phyloP scores from a whole-genome alignment of 306 rosid genomes.

The Sechiopsis laciniata region DNA sequence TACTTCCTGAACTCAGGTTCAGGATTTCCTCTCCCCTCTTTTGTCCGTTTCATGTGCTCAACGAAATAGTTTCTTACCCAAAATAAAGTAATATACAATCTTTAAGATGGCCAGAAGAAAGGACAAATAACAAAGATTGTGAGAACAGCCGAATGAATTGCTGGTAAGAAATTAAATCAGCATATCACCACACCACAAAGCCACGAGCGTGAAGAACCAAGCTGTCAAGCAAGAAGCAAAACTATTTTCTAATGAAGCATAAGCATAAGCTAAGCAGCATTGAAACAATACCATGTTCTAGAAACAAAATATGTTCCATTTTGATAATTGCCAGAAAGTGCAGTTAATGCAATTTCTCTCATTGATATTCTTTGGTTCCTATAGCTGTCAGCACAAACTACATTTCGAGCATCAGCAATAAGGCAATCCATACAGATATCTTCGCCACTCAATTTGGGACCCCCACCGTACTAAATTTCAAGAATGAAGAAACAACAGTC shows the following conservation, averaged over 20 bases:
- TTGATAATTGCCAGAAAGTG: constrained; percentile 53
- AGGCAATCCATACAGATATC: constrained; percentile 62
- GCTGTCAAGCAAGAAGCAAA: constrained; percentile 2
- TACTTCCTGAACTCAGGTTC: background rate
- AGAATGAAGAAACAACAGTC: constrained; percentile 14
- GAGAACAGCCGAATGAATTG: background rate
- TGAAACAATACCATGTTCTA: constrained; percentile 61
- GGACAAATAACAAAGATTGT: background rate
- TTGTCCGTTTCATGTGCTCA: background rate
- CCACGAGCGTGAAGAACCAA: background rate
- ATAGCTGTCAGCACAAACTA: constrained; percentile 70
- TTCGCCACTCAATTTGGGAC: constrained; percentile 41
- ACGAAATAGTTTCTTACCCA: background rate
- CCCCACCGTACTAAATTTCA: constrained; percentile 59
- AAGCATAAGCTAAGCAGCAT: constrained; percentile 15
- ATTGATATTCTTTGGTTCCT: constrained; percentile 62
- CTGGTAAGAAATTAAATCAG: constrained; percentile 6
- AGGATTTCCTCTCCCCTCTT: background rate
- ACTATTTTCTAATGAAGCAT: background rate
- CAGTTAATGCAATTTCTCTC: constrained; percentile 64
- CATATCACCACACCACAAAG: background rate
- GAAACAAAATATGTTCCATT: constrained; percentile 61
- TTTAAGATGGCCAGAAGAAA: background rate
- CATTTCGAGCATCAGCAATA: constrained; percentile 49
- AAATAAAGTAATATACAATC: constrained; percentile 1